phyloP scores from a whole-genome alignment of 495 filamentous ascomycete species.

The Penicillium dipodomyicola region DNA sequence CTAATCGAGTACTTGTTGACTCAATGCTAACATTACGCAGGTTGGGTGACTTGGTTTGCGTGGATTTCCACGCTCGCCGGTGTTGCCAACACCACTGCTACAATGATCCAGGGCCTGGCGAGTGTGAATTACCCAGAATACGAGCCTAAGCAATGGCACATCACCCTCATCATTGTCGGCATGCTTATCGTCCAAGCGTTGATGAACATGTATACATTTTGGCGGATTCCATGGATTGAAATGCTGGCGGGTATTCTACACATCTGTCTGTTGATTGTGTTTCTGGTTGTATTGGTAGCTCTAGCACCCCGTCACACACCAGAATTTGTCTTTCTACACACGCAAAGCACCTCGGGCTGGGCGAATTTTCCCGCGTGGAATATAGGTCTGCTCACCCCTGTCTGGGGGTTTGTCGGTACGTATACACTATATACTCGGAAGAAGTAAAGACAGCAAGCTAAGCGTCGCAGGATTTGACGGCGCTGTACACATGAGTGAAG shows the following conservation, averaged over 20 bases:
- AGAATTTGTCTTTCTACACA: conserved; percentile 21
- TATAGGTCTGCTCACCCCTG: conserved; percentile 37
- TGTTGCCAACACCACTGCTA: conserved; percentile 21
- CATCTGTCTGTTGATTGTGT: conserved; percentile 33
- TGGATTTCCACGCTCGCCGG: conserved; percentile 20
- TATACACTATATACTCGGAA: background rate
- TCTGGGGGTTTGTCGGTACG: conserved; percentile 28
- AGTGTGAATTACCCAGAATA: conserved; percentile 35
- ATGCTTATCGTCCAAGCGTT: conserved; percentile 18
- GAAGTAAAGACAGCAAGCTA: background rate
- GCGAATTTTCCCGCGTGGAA: conserved; percentile 31
- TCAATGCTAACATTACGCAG: background rate
- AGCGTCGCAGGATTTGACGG: conserved; percentile 22
- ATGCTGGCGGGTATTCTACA: conserved; percentile 36
- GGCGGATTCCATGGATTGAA: conserved; percentile 38
- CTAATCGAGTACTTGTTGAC: background rate
- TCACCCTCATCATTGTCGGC: conserved; percentile 20
- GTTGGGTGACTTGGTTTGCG: conserved; percentile 16
- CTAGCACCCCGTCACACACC: conserved; percentile 15
- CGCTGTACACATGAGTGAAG: conserved; percentile 39
- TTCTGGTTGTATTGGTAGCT: conserved; percentile 23
- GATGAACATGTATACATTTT: conserved; percentile 25
- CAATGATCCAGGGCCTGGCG: conserved; percentile 41
- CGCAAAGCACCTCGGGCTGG: conserved; percentile 36
- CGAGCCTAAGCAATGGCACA: conserved; percentile 20